Base-by-base conservation (phyloP, 805 yeast genomes). In the Isabelozyma heimii region DNA sequence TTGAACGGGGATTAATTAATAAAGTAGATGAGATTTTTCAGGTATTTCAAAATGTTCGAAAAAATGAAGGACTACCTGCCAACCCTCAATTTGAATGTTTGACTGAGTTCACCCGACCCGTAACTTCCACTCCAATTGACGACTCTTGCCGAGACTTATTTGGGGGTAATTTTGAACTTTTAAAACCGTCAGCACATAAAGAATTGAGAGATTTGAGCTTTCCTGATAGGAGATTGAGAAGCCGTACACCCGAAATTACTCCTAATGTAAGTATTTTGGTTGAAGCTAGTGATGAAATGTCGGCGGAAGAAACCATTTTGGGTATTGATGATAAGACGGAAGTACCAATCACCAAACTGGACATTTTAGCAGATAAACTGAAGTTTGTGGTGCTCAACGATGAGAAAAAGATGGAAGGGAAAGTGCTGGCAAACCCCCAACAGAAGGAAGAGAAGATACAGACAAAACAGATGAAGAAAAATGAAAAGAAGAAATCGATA, bases 1-100 rank as follows among this genome's bases (percentile, higher is more conserved):
- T 82, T 35, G 85, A 82, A 53, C 57, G 55, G 8, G 68, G 71
- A 5, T 65, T 81, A 8, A 52, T 66, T 12, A 60, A 58, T 38
- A 70, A 78, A 50, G 69, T 81, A 49, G 72, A 72, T 20, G 83
- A 78, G 30, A 72, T 81, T 39, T 58, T 72, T 8, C 70, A 67
- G 42, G 62, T 73, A 59, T 72, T 82, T 45, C 65, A 67, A 43
- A 60, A 65, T 0, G 65, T 79, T 12, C 67, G 81, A 53, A 45
- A 52, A 13, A 64, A 65, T 26, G 81, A 79, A 55, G 76, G 77
- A 1, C 54, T 79, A 40, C 44, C 55, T 9, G 47, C 54, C 0
- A 60, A 57, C 37, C 54, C 59, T 1, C 52, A 46, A 38, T 48
- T 62, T 41, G 57, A 57, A 40, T 42, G 50, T 10, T 44, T 56